Evolutionary conservation across 2,329 filamentous ascomycete genomes (phyloP).

Genomic region (Trichoderma sp.): DNA sequence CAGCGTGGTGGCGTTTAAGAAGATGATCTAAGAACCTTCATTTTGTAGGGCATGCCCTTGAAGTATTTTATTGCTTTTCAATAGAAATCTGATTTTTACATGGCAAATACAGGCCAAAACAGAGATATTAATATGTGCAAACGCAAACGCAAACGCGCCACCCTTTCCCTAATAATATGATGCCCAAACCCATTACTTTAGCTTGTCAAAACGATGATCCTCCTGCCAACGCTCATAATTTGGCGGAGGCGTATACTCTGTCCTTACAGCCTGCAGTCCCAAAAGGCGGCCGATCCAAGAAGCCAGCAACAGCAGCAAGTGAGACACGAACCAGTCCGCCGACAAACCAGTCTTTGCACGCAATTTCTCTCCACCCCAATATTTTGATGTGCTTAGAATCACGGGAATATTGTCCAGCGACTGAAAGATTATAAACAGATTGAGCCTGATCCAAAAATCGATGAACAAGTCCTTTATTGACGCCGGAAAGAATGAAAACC

Average conservation of each 20-base stretch:
- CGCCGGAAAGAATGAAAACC: conserved; percentile 25
- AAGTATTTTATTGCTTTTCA: neutral
- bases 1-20: neutral
- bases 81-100: neutral
- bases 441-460: conserved; percentile 38
- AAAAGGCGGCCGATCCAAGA: conserved; percentile 27
- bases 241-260: conserved; percentile 26
- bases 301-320: conserved; percentile 26
- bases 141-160: neutral
- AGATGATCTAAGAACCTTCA: neutral
- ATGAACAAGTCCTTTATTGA: conserved; percentile 31
- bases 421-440: conserved; percentile 38
- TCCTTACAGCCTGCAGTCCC: conserved; percentile 25
- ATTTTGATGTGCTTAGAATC: conserved; percentile 30
- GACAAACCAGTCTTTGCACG: conserved; percentile 2
- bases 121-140: neutral
- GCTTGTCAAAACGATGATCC: neutral
- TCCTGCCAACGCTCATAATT: conserved; percentile 24
- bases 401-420: conserved; percentile 40
- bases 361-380: conserved; percentile 18
- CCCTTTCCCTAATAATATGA: neutral
- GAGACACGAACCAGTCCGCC: conserved; percentile 27
- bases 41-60: neutral
- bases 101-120: neutral
- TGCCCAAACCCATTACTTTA: neutral